Evolutionary conservation across 768 basidiomycete genomes (phyloP).

Genomic region (Termitomyces sp.): DNA sequence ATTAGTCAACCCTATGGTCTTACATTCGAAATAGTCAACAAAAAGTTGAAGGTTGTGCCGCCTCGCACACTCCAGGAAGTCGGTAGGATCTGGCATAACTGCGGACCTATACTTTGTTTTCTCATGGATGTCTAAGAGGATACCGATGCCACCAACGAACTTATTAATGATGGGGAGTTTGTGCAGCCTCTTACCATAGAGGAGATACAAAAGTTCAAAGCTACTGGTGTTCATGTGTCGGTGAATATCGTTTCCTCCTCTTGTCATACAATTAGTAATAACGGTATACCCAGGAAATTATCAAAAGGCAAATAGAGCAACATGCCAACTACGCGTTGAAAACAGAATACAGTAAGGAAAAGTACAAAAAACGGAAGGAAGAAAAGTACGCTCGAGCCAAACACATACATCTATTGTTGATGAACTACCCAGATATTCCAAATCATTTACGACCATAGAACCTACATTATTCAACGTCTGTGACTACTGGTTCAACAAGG

Average conservation of each 20-base stretch:
- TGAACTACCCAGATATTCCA: constrained; percentile 63
- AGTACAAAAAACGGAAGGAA: constrained; percentile 95
- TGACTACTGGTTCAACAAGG: constrained; percentile 85
- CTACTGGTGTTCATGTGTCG: constrained; percentile 75
- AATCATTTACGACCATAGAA: constrained; percentile 81
- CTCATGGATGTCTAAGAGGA: constrained; percentile 64
- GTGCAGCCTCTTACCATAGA: constrained; percentile 80
- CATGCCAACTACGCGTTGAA: constrained; percentile 92
- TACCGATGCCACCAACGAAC: constrained; percentile 94
- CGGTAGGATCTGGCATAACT: constrained; percentile 44
- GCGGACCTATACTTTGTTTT: neutral
- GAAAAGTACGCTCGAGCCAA: constrained; percentile 66
- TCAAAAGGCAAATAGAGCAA: constrained; percentile 88
- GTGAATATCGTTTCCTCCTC: constrained; percentile 34
- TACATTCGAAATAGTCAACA: constrained; percentile 80
- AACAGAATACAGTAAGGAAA: constrained; percentile 98
- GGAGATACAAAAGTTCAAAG: constrained; percentile 83
- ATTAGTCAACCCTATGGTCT: constrained; percentile 84
- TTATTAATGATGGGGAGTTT: constrained; percentile 83
- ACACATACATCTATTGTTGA: neutral
- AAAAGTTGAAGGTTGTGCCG: constrained; percentile 60
- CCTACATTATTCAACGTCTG: constrained; percentile 86
- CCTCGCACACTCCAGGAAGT: constrained; percentile 72
- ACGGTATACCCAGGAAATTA: constrained; percentile 69
- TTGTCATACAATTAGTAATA: neutral